Evolutionary conservation across 495 filamentous ascomycete species (phyloP).

Genomic region (Filosporella fistucella): DNA sequence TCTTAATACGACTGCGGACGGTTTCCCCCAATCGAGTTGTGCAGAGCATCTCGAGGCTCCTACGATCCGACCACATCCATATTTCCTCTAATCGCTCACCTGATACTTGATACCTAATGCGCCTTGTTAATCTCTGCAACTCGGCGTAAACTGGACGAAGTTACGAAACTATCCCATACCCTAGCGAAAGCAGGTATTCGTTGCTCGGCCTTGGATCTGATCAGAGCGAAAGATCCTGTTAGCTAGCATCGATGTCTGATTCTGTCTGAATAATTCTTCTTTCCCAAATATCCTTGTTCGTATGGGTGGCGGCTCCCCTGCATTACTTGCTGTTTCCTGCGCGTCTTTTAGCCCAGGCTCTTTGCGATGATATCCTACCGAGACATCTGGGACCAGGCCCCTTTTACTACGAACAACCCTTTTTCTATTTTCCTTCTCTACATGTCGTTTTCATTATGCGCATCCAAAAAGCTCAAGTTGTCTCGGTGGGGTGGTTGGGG

Average conservation of each 20-base stretch:
- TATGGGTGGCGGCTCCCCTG: constrained; percentile 23
- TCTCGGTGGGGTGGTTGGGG: constrained; percentile 9
- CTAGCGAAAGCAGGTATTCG: constrained; percentile 24
- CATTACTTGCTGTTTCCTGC: constrained; percentile 23
- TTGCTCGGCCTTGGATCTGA: constrained; percentile 29
- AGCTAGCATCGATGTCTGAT: constrained; percentile 15
- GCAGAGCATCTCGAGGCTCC: constrained; percentile 12
- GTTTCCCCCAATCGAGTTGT: constrained; percentile 13
- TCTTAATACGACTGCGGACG: constrained; percentile 8
- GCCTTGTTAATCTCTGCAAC: constrained; percentile 39
- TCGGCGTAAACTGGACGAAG: constrained; percentile 48
- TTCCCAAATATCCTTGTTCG: constrained; percentile 23
- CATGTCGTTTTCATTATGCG: constrained; percentile 25
- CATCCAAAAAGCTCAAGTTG: constrained; percentile 23
- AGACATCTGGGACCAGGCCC: constrained; percentile 19
- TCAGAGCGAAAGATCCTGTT: constrained; percentile 24
- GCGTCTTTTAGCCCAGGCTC: constrained; percentile 13
- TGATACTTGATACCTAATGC: constrained; percentile 29
- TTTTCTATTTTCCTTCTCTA: constrained; percentile 21
- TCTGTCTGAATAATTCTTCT: constrained; percentile 26
- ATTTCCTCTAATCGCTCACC: constrained; percentile 17
- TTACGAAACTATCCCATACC: constrained; percentile 44
- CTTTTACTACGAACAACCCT: constrained; percentile 1
- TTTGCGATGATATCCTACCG: constrained; percentile 28
- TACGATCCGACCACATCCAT: not conserved